A percentile compares a stretch with the other conserved stretches of the same genome.
These are phyloP conservation scores for Cryptococcus depauperatus DNA, from an alignment of 1,284 basidiomycete genomes.

Conservation along the genomic window DNA sequence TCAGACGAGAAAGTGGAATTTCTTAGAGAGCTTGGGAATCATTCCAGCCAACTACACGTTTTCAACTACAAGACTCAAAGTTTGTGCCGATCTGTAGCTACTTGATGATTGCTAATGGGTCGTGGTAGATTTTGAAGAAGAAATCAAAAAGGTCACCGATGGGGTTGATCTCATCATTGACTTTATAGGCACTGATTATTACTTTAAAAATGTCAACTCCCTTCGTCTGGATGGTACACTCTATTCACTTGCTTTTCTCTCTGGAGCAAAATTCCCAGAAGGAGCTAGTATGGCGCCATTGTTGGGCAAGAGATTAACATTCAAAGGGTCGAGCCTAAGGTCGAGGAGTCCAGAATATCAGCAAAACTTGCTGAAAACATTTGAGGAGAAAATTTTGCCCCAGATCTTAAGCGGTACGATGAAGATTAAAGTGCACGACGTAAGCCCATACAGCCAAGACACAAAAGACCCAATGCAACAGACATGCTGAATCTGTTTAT, in stretches of 20 bases:
- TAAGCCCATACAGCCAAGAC: slow-evolving; percentile 5
- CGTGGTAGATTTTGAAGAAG: slow-evolving; percentile 46
- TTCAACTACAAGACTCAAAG: slow-evolving; percentile 80
- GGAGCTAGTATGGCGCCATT: slow-evolving; percentile 58
- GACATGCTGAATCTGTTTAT: slow-evolving; percentile 38
- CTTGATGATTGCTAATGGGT: neutral
- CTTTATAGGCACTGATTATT: slow-evolving; percentile 60
- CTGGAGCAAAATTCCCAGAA: slow-evolving; percentile 59
- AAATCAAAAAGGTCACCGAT: slow-evolving; percentile 40
- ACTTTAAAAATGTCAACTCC: slow-evolving; percentile 68
- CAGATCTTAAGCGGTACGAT: slow-evolving; percentile 60
- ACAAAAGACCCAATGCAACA: neutral
- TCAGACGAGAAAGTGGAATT: slow-evolving; percentile 74
- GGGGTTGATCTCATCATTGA: slow-evolving; percentile 71
- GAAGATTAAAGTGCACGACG: slow-evolving; percentile 69
- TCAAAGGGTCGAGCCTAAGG: slow-evolving; percentile 83
- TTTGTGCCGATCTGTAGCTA: no score
- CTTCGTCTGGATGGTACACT: slow-evolving; percentile 72
- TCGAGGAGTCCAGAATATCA: slow-evolving; percentile 74
- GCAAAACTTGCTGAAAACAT: slow-evolving; percentile 63
- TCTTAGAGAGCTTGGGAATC: slow-evolving; percentile 51
- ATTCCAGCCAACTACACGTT: slow-evolving; percentile 57
- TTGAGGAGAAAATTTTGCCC: slow-evolving; percentile 52
- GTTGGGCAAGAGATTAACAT: slow-evolving; percentile 70
- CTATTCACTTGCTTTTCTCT: slow-evolving; percentile 44